phyloP scores from a whole-genome alignment of 2,329 filamentous ascomycete genomes.

The Venturiaceae sp. region DNA sequence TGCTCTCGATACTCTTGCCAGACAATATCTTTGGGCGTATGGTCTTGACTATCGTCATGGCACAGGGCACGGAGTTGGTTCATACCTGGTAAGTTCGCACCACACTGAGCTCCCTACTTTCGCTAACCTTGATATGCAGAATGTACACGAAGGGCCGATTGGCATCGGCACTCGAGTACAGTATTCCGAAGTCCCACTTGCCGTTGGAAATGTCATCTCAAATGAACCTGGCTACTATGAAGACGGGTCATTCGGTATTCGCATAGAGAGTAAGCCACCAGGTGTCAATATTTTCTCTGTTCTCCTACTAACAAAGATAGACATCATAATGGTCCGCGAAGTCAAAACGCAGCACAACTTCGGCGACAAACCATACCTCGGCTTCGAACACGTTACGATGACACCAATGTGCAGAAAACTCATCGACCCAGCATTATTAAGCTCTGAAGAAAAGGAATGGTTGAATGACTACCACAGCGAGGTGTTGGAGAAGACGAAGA shows the following conservation, averaged over 20 bases:
- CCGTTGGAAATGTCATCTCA: slow-evolving; percentile 89
- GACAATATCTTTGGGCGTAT: slow-evolving; percentile 86
- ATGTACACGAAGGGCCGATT: slow-evolving; percentile 95
- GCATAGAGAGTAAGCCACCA: slow-evolving; percentile 63
- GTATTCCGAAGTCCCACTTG: slow-evolving; percentile 81
- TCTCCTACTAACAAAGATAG: slow-evolving; percentile 18
- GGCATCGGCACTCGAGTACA: slow-evolving; percentile 89
- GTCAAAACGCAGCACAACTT: slow-evolving; percentile 81
- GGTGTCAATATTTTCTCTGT: slow-evolving; percentile 3
- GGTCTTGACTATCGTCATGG: slow-evolving; percentile 94
- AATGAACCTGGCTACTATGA: slow-evolving; percentile 97
- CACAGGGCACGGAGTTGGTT: slow-evolving; percentile 91
- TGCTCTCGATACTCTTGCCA: slow-evolving; percentile 77
- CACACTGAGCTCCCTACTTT: slow-evolving; percentile 16
- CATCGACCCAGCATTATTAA: slow-evolving; percentile 66
- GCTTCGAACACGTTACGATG: slow-evolving; percentile 97
- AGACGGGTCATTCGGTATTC: slow-evolving; percentile 86
- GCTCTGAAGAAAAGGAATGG: slow-evolving; percentile 68
- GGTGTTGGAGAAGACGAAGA: slow-evolving; percentile 71
- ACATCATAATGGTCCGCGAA: slow-evolving; percentile 84
- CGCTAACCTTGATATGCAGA: slow-evolving; percentile 33
- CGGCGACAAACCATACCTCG: slow-evolving; percentile 86
- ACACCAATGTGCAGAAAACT: slow-evolving; percentile 87
- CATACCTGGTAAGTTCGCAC: slow-evolving; percentile 49
- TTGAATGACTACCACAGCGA: slow-evolving; percentile 77